phyloP scores from a whole-genome alignment of 2,329 filamentous ascomycete genomes.

The Curvularia eragrostidis region DNA sequence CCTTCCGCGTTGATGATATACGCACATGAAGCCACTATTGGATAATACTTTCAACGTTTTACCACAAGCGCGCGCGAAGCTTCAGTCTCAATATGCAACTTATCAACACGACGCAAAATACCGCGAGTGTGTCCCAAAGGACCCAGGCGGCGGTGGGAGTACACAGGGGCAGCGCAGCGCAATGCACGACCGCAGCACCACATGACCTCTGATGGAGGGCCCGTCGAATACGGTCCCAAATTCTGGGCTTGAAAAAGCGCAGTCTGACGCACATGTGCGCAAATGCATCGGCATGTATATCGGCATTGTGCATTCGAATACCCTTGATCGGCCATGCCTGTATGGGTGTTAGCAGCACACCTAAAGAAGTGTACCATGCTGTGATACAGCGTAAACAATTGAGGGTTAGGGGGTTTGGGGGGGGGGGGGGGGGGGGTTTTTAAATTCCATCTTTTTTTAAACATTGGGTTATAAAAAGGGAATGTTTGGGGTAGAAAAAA shows the following conservation, averaged over 20 bases:
- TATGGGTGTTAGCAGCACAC: background rate
- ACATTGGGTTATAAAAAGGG: too few relatives aligned
- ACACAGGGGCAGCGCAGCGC: background rate
- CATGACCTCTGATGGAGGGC: background rate
- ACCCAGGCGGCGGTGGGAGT: background rate
- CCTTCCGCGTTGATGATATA: conserved; percentile 9
- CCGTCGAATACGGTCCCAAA: background rate
- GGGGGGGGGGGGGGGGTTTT: too few relatives aligned
- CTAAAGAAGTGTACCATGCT: background rate
- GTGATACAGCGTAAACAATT: background rate
- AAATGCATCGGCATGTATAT: background rate
- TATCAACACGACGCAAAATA: background rate
- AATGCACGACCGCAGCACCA: background rate
- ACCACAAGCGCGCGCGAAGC: too few relatives aligned
- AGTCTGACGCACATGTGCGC: background rate
- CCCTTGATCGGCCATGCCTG: background rate
- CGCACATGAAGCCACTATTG: background rate
- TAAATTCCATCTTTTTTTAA: too few relatives aligned
- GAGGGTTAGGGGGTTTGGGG: too few relatives aligned
- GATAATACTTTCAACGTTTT: background rate
- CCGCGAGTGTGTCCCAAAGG: background rate
- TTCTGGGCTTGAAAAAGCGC: background rate
- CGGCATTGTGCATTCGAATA: background rate
- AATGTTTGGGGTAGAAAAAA: too few relatives aligned
- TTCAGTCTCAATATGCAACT: background rate